These are phyloP conservation scores for Marasmius sp. DNA, from an alignment of 1,284 basidiomycete genomes.

Conservation along the genomic window DNA sequence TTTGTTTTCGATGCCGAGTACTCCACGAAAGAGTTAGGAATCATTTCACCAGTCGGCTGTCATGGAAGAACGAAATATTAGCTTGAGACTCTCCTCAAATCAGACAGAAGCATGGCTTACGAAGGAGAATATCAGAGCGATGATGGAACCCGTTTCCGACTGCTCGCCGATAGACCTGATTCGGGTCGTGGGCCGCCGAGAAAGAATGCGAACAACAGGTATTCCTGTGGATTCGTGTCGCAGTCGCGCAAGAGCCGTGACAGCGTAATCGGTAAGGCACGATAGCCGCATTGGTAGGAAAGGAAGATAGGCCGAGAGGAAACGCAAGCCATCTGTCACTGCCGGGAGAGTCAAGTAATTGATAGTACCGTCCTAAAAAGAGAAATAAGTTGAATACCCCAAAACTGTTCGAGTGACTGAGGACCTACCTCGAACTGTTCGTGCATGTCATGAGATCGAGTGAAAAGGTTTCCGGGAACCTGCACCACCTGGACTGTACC, in stretches of 20 bases:
- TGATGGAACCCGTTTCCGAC: conserved; percentile 62
- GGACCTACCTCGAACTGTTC: conserved; percentile 73
- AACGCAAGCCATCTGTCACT: conserved; percentile 71
- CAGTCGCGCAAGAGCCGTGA: conserved; percentile 50
- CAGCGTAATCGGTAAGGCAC: conserved; percentile 58
- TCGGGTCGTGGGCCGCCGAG: conserved; percentile 52
- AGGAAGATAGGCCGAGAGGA: conserved; percentile 73
- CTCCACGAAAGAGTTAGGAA: conserved; percentile 72
- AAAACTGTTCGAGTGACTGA: not conserved
- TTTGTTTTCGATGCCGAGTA: conserved; percentile 60
- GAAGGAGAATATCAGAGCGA: conserved; percentile 63
- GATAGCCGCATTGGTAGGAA: conserved; percentile 74
- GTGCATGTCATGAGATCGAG: conserved; percentile 55
- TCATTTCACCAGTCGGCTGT: conserved; percentile 61
- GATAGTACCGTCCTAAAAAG: conserved; percentile 73
- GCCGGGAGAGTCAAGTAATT: conserved; percentile 77
- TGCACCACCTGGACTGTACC: conserved; percentile 82
- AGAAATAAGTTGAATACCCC: conserved; percentile 12
- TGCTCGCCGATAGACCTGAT: conserved; percentile 61
- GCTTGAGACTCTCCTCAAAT: conserved; percentile 1
- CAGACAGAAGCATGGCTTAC: conserved; percentile 40
- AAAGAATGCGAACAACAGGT: conserved; percentile 67
- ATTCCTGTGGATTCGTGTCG: conserved; percentile 56
- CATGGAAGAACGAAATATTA: conserved; percentile 6
- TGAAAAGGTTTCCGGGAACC: conserved; percentile 69